These are phyloP conservation scores for Lophium mytilinum DNA, from an alignment of 495 filamentous ascomycete species.

Conservation along the genomic window DNA sequence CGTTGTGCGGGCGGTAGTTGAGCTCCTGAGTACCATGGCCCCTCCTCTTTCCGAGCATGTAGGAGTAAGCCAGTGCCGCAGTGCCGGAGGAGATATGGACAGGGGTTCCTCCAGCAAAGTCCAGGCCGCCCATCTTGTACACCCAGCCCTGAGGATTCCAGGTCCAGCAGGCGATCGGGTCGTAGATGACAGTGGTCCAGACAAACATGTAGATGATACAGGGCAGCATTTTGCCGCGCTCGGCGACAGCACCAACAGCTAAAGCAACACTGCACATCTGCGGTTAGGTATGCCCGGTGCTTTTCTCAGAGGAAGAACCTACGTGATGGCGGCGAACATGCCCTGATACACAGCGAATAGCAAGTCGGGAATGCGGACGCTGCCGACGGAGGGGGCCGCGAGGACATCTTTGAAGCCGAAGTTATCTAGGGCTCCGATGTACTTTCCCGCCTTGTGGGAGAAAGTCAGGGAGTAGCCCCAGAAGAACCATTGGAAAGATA, in stretches of 20 bases:
- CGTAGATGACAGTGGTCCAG: slow-evolving; percentile 91
- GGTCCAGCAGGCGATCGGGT: slow-evolving; percentile 96
- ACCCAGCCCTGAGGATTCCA: slow-evolving; percentile 90
- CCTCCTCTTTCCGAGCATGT: slow-evolving; percentile 76
- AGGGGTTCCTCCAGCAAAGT: slow-evolving; percentile 94
- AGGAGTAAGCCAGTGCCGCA: slow-evolving; percentile 79
- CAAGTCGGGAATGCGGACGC: slow-evolving; percentile 74
- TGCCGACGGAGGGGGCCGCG: slow-evolving; percentile 72
- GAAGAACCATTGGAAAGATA: slow-evolving; percentile 98
- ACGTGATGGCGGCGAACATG: slow-evolving; percentile 96
- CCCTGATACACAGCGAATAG: slow-evolving; percentile 93
- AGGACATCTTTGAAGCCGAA: slow-evolving; percentile 79
- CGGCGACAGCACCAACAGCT: slow-evolving; percentile 84
- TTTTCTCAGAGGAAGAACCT: slow-evolving; percentile 32
- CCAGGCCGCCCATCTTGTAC: slow-evolving; percentile 72
- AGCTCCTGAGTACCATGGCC: slow-evolving; percentile 81
- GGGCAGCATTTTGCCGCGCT: slow-evolving; percentile 90
- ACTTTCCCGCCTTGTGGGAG: slow-evolving; percentile 73
- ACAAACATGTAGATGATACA: slow-evolving; percentile 94
- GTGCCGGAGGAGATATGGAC: slow-evolving; percentile 91
- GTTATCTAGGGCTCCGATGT: slow-evolving; percentile 78
- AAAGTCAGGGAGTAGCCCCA: slow-evolving; percentile 96
- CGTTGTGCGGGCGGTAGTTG: slow-evolving; percentile 96
- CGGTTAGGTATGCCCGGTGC: background rate
- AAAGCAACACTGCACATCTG: slow-evolving; percentile 59